Evolutionary conservation across 495 filamentous ascomycete species (phyloP).

Genomic region (Trichoderma reesei): DNA sequence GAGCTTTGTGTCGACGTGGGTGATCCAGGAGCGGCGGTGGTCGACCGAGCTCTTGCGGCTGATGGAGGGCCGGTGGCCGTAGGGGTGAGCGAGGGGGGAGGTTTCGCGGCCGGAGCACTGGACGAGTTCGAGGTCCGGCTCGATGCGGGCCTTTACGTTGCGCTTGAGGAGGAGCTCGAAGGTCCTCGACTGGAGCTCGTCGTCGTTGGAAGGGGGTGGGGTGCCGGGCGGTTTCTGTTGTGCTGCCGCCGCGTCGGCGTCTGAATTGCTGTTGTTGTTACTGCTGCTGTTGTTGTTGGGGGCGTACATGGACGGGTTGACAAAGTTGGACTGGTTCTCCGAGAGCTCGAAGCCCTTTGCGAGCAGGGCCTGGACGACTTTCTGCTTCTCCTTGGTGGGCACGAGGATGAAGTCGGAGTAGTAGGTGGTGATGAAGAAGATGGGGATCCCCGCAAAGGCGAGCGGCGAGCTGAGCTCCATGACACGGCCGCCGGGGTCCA

Average conservation of each 20-base stretch:
- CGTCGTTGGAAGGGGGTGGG: constrained; percentile 64
- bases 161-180: constrained; percentile 66
- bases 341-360: constrained; percentile 73
- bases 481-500: constrained; percentile 90
- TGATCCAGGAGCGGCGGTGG: constrained; percentile 33
- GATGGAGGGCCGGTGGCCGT: constrained; percentile 20
- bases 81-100: constrained; percentile 15
- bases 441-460: constrained; percentile 84
- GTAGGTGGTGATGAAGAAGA: constrained; percentile 98
- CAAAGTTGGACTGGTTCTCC: constrained; percentile 57
- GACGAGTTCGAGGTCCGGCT: constrained; percentile 58
- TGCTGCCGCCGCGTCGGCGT: neutral
- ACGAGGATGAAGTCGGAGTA: constrained; percentile 96
- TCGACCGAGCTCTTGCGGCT: constrained; percentile 18
- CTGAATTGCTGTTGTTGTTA: too few relatives aligned
- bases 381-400: constrained; percentile 57
- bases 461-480: constrained; percentile 85
- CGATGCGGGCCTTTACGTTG: constrained; percentile 63
- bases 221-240: constrained; percentile 49
- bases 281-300: too few relatives aligned
- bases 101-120: constrained; percentile 64
- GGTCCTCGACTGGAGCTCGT: constrained; percentile 72
- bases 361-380: constrained; percentile 68
- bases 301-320: constrained; percentile 45
- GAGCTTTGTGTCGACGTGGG: constrained; percentile 48